phyloP scores from a whole-genome alignment of 1,284 basidiomycete genomes.

The Austroboletus novae-zelandiae region DNA sequence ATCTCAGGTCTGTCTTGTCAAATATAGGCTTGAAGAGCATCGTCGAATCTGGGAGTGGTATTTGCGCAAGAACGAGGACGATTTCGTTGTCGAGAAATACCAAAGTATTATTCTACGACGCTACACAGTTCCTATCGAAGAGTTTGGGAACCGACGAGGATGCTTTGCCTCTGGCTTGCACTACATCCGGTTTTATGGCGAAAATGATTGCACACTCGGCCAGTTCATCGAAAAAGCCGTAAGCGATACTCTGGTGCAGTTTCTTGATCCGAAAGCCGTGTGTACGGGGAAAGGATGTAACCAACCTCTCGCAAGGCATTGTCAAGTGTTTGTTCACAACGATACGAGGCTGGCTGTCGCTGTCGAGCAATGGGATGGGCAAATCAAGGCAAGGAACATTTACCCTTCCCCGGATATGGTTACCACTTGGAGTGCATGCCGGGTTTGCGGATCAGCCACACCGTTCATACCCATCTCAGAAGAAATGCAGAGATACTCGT shows the following conservation, averaged over 20 bases:
- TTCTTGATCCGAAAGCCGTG: constrained; percentile 67
- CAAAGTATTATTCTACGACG: constrained; percentile 82
- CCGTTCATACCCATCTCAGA: constrained; percentile 89
- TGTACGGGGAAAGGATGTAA: constrained; percentile 86
- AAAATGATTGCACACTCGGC: constrained; percentile 89
- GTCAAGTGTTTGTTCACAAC: constrained; percentile 87
- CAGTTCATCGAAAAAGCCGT: constrained; percentile 87
- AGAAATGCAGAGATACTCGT: constrained; percentile 93
- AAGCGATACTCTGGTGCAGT: constrained; percentile 66
- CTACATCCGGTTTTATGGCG: constrained; percentile 88
- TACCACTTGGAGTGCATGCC: constrained; percentile 92
- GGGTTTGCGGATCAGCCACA: constrained; percentile 77
- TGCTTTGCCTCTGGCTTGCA: constrained; percentile 71
- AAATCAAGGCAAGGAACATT: constrained; percentile 57
- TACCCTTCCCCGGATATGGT: constrained; percentile 70
- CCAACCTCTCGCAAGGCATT: constrained; percentile 80
- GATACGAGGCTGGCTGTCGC: constrained; percentile 81
- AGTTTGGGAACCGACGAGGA: constrained; percentile 60
- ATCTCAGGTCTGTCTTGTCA: constrained; percentile 67
- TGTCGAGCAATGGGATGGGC: constrained; percentile 83
- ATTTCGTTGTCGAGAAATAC: constrained; percentile 90
- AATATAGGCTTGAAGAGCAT: constrained; percentile 82
- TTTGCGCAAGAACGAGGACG: constrained; percentile 75
- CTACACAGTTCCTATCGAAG: constrained; percentile 70
- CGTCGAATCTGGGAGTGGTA: constrained; percentile 93